Evolutionary conservation across 1,139 yeast species (phyloP), one percentile per base, ranked within the genome.

Genomic region (Yamadazyma buinensis): DNA sequence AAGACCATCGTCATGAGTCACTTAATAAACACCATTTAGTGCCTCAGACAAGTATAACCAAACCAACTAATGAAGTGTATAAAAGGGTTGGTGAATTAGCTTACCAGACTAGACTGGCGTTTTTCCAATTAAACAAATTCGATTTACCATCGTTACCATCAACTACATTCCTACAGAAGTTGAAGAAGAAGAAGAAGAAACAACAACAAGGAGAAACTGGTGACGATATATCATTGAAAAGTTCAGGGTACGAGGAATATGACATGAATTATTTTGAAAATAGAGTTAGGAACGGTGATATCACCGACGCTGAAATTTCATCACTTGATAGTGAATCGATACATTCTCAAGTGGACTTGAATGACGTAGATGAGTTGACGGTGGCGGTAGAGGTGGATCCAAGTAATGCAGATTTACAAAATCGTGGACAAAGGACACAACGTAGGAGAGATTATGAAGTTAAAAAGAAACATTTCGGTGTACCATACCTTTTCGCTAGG

Each of bases 401-500:
- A 14, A 42, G 49, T 2, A 42, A 41, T 4, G 52, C 43, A 31
- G 58, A 55, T 42, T 20, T 36, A 3, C 43, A 45, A 26, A 54
- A 23, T 11, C 25, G 25, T 23, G 7, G 25, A 11, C 19, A 17
- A 17, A 17, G 7, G 7, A 5, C 5, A 17, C 19, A 17, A 17
- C 5, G 7, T 5, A 48, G 54, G 30, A 47, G 68, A 33, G 73
- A 67, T 44, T 68, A 67, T 43, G 46, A 52, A 17, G 39, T 49
- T 8, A 60, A 56, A 33, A 17, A 17, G 19, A 57, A 57, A 31
- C 53, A 52, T 26, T 66, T 54, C 39, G 59, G 61, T n/a, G 76
- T 82, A 1, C 82, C 95, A 0, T 84, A 82, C 52, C 61, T 73
- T 23, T 75, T 73, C 35, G 97, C 97, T 1, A 71, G 82, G 44